phyloP scores from a whole-genome alignment of 106 monocot genomes.

The Dioscorea zingiberensis region DNA sequence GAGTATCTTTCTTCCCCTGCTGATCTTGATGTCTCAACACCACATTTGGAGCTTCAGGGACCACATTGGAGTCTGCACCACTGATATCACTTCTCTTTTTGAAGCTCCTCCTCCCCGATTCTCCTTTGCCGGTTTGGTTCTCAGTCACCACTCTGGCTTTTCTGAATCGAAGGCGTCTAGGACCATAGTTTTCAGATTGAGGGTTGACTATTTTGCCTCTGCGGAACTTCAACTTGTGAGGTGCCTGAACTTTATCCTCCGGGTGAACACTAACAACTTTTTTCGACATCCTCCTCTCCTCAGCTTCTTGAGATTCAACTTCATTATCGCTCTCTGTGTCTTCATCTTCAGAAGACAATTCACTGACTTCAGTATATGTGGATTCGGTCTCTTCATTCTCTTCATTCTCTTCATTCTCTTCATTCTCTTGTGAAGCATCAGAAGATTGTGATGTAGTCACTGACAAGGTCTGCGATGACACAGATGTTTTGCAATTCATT shows the following conservation, averaged over 20 bases:
- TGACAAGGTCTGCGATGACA: constrained; percentile 6
- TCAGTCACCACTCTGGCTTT: constrained; percentile 11
- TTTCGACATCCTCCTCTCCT: constrained; percentile 8
- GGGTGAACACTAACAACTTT: constrained; percentile 6
- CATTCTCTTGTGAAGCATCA: constrained; percentile 11
- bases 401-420: constrained; percentile 5
- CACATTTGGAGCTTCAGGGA: constrained; percentile 15
- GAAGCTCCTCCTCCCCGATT: constrained; percentile 28
- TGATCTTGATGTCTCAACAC: constrained; percentile 53
- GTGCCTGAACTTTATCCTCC: constrained; percentile 12
- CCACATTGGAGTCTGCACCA: not conserved
- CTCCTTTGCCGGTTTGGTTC: constrained; percentile 6
- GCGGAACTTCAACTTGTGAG: constrained; percentile 42
- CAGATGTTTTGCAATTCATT: constrained; percentile 6
- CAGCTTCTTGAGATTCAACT: not conserved
- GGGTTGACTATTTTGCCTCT: constrained; percentile 34
- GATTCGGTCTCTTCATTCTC: constrained; percentile 9
- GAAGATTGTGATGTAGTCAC: constrained; percentile 1
- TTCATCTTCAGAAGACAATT: not conserved
- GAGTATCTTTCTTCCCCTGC: constrained; percentile 46
- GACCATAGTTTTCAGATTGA: constrained; percentile 24
- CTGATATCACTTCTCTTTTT: constrained; percentile 19
- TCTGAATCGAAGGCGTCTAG: constrained; percentile 42
- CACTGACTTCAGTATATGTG: constrained; percentile 2
- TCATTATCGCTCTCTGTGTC: not conserved